Evolutionary conservation across 2,329 filamentous ascomycete species (phyloP).

Genomic region (Epichloe sylvatica): DNA sequence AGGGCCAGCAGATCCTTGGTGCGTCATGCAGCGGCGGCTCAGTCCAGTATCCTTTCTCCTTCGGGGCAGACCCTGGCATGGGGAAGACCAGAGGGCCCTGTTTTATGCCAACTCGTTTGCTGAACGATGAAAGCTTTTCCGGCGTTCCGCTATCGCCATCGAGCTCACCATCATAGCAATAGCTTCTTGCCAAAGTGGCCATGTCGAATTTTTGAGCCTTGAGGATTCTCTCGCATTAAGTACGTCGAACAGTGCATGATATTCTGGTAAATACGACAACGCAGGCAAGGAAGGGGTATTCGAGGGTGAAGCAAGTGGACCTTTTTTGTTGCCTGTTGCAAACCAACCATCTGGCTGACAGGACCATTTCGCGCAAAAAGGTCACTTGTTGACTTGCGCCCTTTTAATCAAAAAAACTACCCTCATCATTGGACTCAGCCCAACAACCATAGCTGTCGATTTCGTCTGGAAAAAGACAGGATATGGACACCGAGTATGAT

Average conservation of each 20-base stretch:
- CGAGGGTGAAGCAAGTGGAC: no score
- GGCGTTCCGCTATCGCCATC: background rate
- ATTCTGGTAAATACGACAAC: no score
- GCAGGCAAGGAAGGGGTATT: no score
- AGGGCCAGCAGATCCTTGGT: constrained; percentile 1
- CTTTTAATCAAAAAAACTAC: background rate
- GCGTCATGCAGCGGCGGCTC: background rate
- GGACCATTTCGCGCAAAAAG: background rate
- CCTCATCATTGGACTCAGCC: background rate
- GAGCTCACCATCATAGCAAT: background rate
- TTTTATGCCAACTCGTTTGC: background rate
- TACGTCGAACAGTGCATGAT: no score
- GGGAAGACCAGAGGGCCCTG: background rate
- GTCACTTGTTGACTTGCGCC: background rate
- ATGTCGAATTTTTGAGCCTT: background rate
- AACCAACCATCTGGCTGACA: constrained; percentile 1
- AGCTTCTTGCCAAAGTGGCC: background rate
- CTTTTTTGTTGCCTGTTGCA: background rate
- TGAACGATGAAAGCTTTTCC: background rate
- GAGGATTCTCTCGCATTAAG: no score
- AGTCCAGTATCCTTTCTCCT: constrained; percentile 1
- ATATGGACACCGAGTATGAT: constrained; percentile 22
- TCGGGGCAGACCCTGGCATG: background rate
- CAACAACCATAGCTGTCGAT: background rate
- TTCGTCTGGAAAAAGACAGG: background rate